A percentile compares a stretch with the other conserved stretches of the same genome.
These are phyloP conservation scores for Hamamelis virginiana DNA, from an alignment of 164 flowering plant genomes.

Conservation along the genomic window DNA sequence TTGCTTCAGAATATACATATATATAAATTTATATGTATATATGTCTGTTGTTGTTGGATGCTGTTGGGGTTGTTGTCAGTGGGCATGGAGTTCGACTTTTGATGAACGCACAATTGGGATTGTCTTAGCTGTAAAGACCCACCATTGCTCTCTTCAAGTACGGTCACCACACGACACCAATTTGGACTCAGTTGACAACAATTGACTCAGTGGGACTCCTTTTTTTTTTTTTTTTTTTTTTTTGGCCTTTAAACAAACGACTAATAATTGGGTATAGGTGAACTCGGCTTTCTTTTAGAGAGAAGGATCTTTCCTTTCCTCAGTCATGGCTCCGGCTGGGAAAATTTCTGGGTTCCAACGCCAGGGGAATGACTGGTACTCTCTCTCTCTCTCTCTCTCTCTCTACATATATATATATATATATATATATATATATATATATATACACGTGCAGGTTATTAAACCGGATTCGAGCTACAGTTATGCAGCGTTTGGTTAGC, in stretches of 20 bases:
- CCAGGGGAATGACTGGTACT: conserved; percentile 62
- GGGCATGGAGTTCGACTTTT: conserved; percentile 16
- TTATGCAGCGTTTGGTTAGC: too few species aligned
- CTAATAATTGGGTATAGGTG: not conserved
- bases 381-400: not conserved
- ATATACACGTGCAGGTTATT: too few species aligned
- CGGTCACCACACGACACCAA: not conserved
- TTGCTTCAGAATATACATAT: not conserved
- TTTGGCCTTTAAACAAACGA: not conserved
- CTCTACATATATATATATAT: conserved; percentile 4
- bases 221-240: not conserved
- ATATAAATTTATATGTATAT: not conserved
- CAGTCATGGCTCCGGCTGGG: conserved; percentile 51
- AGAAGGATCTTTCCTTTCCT: not conserved
- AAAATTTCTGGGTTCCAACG: conserved; percentile 46
- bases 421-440: not conserved
- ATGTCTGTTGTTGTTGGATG: conserved; percentile 6
- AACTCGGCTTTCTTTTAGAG: not conserved
- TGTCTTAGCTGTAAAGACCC: conserved; percentile 19
- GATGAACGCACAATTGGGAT: not conserved
- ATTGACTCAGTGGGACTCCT: conserved; percentile 3
- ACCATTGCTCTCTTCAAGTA: not conserved
- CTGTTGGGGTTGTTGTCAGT: conserved; percentile 6
- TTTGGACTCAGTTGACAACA: not conserved
- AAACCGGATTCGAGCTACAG: too few species aligned